These are phyloP conservation scores for Cladorrhinum samala DNA, from an alignment of 495 filamentous ascomycete genomes.

Conservation along the genomic window DNA sequence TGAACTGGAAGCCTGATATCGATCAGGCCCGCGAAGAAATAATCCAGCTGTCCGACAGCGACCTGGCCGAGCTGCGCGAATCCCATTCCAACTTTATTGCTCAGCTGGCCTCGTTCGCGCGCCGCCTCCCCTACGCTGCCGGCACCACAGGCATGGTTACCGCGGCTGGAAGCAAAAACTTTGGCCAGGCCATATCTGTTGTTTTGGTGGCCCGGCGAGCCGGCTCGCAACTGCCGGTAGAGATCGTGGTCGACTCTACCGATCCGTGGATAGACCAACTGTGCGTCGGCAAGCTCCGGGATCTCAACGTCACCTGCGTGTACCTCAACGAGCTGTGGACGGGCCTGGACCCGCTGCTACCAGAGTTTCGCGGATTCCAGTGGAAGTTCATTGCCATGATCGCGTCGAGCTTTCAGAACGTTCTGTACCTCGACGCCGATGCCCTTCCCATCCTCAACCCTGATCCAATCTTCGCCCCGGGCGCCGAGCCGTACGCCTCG, in stretches of 20 bases:
- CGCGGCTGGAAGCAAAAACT: constrained; percentile 24
- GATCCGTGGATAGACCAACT: constrained; percentile 46
- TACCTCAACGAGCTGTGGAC: constrained; percentile 14
- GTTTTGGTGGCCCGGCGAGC: constrained; percentile 53
- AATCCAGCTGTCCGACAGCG: neutral
- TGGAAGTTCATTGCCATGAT: constrained; percentile 56
- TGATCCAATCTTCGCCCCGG: constrained; percentile 38
- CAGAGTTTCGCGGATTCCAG: too few species aligned
- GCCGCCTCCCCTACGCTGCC: constrained; percentile 38
- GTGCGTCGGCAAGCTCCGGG: constrained; percentile 47
- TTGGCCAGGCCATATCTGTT: constrained; percentile 37
- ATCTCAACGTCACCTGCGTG: constrained; percentile 48
- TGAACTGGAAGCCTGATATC: constrained; percentile 10
- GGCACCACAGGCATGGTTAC: constrained; percentile 52
- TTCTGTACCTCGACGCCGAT: constrained; percentile 60
- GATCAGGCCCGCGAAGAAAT: constrained; percentile 5
- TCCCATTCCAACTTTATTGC: constrained; percentile 40
- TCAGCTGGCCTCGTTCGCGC: constrained; percentile 27
- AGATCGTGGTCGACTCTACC: constrained; percentile 50
- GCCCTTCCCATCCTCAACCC: constrained; percentile 49
- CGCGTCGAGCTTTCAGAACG: constrained; percentile 54
- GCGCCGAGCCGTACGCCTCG: constrained; percentile 44
- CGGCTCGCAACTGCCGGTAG: constrained; percentile 51
- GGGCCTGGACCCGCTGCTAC: neutral
- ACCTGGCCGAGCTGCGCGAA: constrained; percentile 1